A percentile compares a stretch with the other conserved stretches of the same genome.
phyloP scores from a whole-genome alignment of 768 basidiomycete genomes.

The Rhodotorula babjevae region DNA sequence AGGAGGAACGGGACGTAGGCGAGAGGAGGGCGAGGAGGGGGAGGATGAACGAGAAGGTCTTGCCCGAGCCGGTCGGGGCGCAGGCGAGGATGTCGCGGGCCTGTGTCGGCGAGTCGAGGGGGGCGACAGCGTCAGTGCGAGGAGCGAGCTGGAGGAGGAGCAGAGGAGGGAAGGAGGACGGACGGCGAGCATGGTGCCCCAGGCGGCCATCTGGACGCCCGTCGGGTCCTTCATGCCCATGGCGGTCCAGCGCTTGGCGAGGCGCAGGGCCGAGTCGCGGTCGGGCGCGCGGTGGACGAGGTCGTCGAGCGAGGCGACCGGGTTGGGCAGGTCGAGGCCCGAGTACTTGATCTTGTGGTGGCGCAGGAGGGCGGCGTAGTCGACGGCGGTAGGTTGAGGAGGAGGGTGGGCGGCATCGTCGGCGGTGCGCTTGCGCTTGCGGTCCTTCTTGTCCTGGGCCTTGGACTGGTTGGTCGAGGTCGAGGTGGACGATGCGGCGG shows the following conservation, averaged over 20 bases:
- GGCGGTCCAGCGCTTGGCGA: slow-evolving; percentile 54
- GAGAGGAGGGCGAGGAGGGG: slow-evolving; percentile 62
- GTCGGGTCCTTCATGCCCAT: slow-evolving; percentile 67
- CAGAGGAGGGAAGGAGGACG: slow-evolving; percentile 33
- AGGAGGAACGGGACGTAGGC: slow-evolving; percentile 64
- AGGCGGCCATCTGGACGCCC: slow-evolving; percentile 71
- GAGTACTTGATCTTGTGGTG: slow-evolving; percentile 69
- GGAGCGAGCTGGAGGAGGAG: no score
- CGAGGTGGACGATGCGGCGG: slow-evolving; percentile 40
- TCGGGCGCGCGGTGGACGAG: not conserved
- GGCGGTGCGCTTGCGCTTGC: slow-evolving; percentile 33
- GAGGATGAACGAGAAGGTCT: slow-evolving; percentile 86
- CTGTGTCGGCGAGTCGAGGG: slow-evolving; percentile 46
- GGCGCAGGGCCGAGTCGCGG: not conserved
- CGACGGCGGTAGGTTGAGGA: not conserved
- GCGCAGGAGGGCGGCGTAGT: slow-evolving; percentile 41
- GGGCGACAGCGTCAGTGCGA: no score
- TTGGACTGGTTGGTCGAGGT: slow-evolving; percentile 41
- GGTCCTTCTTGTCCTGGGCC: slow-evolving; percentile 39
- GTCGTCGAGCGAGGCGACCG: slow-evolving; percentile 55
- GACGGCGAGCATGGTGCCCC: slow-evolving; percentile 75
- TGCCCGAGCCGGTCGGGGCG: slow-evolving; percentile 95
- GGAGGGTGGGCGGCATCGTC: not conserved
- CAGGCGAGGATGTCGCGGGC: slow-evolving; percentile 82
- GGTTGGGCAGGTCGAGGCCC: slow-evolving; percentile 64